Conservation (phyloP, 345 rosid species). For the Citrus maxima region DNA sequence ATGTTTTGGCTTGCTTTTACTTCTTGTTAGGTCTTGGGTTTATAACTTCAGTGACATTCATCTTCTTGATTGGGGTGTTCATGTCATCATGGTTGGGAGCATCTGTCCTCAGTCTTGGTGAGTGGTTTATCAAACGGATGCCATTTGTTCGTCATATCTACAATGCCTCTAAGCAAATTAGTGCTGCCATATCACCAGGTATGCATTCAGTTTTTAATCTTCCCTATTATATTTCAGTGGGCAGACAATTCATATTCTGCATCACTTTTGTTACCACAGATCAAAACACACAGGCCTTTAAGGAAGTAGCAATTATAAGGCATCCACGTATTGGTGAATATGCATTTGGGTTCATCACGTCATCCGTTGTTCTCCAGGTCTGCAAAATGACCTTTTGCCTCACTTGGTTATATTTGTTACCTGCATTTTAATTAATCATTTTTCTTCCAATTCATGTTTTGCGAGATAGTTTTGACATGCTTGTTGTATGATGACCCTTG, state of each 20-base stretch:
- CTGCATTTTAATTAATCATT: neutral
- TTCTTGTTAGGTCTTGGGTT: slow-evolving; percentile 81
- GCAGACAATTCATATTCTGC: neutral
- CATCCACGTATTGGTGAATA: slow-evolving; percentile 99
- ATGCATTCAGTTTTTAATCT: slow-evolving; percentile 11
- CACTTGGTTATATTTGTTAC: neutral
- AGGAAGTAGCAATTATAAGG: slow-evolving; percentile 95
- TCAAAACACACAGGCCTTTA: slow-evolving; percentile 93
- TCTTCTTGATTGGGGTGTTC: slow-evolving; percentile 96
- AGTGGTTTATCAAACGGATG: slow-evolving; percentile 99
- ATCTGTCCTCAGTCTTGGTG: slow-evolving; percentile 87
- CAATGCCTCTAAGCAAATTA: slow-evolving; percentile 97
- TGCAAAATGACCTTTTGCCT: slow-evolving; percentile 13
- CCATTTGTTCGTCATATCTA: slow-evolving; percentile 97
- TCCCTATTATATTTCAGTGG: slow-evolving; percentile 3
- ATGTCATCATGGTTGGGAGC: slow-evolving; percentile 99
- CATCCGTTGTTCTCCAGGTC: slow-evolving; percentile 87
- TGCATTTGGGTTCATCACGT: slow-evolving; percentile 96
- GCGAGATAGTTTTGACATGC: neutral
- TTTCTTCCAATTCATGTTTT: neutral
- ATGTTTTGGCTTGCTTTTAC: slow-evolving; percentile 18
- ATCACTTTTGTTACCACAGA: slow-evolving; percentile 44
- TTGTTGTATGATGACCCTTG: neutral
- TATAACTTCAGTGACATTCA: slow-evolving; percentile 84
- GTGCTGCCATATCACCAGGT: slow-evolving; percentile 99